Conservation (phyloP, 306 rosid genomes). For the Clitoria ternatea region DNA sequence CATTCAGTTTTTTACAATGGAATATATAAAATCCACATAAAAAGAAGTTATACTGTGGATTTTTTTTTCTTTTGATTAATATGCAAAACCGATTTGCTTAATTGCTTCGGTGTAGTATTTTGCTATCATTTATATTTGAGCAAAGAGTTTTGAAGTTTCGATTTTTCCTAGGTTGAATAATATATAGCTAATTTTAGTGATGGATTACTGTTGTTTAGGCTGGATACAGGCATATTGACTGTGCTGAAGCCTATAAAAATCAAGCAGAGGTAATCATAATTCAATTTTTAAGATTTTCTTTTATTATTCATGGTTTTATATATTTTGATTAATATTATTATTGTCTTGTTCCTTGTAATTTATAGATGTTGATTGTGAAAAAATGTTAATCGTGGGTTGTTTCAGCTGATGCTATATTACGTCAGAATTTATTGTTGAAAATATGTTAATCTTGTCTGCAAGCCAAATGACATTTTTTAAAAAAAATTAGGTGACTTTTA, state of each 20-base stretch:
- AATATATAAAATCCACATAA: too few relatives aligned
- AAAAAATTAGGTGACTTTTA: too few relatives aligned
- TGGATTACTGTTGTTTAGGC: constrained; percentile 15
- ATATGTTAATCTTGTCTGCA: not conserved
- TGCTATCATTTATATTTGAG: not conserved
- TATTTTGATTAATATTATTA: not conserved
- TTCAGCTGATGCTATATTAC: not conserved
- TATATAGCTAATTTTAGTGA: not conserved
- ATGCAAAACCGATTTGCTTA: too few relatives aligned
- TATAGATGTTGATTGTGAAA: not conserved
- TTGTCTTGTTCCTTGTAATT: not conserved
- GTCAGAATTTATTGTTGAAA: not conserved
- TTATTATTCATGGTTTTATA: not conserved
- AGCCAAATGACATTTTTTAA: not conserved
- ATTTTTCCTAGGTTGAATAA: not conserved
- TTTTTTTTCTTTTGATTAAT: too few relatives aligned
- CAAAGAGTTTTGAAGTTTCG: not conserved
- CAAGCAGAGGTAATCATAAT: constrained; percentile 50
- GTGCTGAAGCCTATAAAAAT: constrained; percentile 51
- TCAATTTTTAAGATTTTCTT: too few relatives aligned
- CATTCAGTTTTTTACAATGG: too few relatives aligned
- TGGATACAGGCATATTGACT: constrained; percentile 68
- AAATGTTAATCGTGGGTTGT: not conserved
- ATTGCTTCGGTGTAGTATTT: too few relatives aligned
- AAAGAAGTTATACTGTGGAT: too few relatives aligned